Evolutionary conservation across 257 asterid species (phyloP), one percentile per base, ranked within the genome.

Genomic region (Scutellaria galericulata): DNA sequence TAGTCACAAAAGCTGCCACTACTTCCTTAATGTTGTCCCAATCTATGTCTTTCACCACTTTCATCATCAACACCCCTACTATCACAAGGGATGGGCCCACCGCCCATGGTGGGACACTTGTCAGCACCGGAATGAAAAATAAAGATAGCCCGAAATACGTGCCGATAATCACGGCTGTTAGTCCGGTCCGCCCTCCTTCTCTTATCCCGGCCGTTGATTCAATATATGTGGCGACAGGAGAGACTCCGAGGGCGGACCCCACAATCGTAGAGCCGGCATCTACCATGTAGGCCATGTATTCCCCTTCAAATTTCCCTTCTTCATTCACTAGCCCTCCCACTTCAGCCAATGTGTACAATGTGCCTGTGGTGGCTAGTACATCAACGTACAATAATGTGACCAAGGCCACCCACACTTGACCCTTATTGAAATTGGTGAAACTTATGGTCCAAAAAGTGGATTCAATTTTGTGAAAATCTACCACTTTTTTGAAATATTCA

Each of bases 61-160:
- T 87, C 92, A 90, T 84, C 92, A 87, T 89, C 86, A 88, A 54
- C 27, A 90, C 97, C 37, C 97, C 97, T 31, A 90, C 96, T 80
- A 90, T 82, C 66, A 90, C 90, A 6, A 90, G 85, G 6, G 97
- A 90, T 12, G 96, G 96, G 20, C 97, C 97, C 35, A 89, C 73
- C 12, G 96, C 96, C 96, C 96, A 90, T 18, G 96, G 90, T 27
- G 97, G 97, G 47, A 90, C 96, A 46, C 87, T 87, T 0, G 86
- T 80, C 2, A 90, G 60, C 73, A 90, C 9, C 3, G 97, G 96
- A 2, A 90, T 82, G 55, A 90, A 85, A 46, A 87, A 81, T 3
- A 87, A 0, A 1, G 96, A 85, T 0, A 89, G 1, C 0, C 88
- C 86, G 18, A 90, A 90, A 76, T 87, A 90, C 2, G 81, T 10